Evolutionary conservation across 2,329 filamentous ascomycete species (phyloP), one percentile per base, ranked within the genome.

Genomic region (Clarireedia hainanense): DNA sequence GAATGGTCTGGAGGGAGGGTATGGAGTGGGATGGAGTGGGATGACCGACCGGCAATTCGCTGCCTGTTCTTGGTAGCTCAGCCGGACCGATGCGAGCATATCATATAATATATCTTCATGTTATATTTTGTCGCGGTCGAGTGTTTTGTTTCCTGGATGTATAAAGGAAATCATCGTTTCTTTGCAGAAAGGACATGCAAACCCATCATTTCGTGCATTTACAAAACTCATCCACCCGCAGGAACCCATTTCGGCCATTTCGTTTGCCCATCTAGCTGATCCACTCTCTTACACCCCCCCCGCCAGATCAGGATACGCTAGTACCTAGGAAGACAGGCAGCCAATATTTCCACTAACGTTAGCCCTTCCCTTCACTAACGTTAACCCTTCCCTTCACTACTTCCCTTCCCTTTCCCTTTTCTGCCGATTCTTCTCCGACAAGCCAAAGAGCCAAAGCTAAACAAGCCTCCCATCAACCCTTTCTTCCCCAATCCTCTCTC

Each of bases 401-500:
- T 20, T 20, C 46, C 23, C 34, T 49, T 54, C 46, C 52, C 46
- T 54, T 3, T 54, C 48, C 30, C 39, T 27, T 26, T 45, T 4
- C 43, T 47, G 20, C 4, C 9, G 15, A 15, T 47, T 47, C 43
- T 26, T 6, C 10, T 15, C 20, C 20, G 23, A 15, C 1, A 47
- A 46, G 23, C 26, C 43, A 47, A 15, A 4, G 30, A 46, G 23
- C 26, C 43, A 47, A 47, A 24, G 12, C 24, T 17, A 42, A 7
- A 42, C 17, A 20, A 20, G 20, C 39, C 15, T n/a, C 17, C 15
- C 17, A 42, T 42, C 39, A 42, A 42, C 15, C 39, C 39, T 17
- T 42, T 42, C 48, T 57, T 59, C 40, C 50, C 47, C 56, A 34
- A 34, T 50, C 24, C 43, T 42, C 34, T 37, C 34, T 36, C 45